Conservation (phyloP, 2,329 filamentous ascomycete genomes). For the Pseudogymnoascus sp. region DNA sequence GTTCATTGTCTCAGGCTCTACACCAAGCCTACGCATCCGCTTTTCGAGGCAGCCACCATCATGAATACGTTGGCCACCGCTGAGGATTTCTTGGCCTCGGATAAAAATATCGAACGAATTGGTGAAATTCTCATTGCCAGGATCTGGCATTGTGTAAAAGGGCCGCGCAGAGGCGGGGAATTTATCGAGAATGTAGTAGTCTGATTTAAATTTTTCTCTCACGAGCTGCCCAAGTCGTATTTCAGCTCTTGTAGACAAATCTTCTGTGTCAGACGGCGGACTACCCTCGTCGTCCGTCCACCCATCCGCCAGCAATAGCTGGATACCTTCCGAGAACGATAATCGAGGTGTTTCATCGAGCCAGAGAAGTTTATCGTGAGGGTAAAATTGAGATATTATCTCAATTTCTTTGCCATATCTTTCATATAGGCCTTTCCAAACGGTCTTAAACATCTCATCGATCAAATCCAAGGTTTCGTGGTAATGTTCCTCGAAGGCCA, state of each 20-base stretch:
- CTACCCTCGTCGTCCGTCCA: conserved; percentile 73
- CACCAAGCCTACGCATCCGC: conserved; percentile 67
- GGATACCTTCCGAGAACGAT: conserved; percentile 68
- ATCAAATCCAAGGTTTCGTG: conserved; percentile 76
- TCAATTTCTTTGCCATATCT: conserved; percentile 66
- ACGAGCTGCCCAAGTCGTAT: conserved; percentile 77
- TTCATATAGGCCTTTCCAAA: conserved; percentile 64
- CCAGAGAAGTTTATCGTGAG: conserved; percentile 80
- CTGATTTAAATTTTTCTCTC: conserved; percentile 77
- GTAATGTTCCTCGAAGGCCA: conserved; percentile 83
- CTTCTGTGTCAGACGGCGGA: conserved; percentile 61
- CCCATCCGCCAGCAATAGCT: conserved; percentile 70
- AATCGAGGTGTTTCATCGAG: conserved; percentile 77
- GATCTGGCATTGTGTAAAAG: conserved; percentile 85
- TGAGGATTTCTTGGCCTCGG: conserved; percentile 85
- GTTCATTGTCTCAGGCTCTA: conserved; percentile 75
- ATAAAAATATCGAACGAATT: conserved; percentile 96
- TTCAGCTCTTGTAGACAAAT: conserved; percentile 78
- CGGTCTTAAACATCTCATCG: conserved; percentile 72
- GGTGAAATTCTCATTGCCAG: conserved; percentile 62
- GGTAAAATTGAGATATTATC: conserved; percentile 73
- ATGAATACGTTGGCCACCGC: conserved; percentile 88
- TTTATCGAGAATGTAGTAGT: conserved; percentile 92
- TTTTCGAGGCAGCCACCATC: conserved; percentile 64
- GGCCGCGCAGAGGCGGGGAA: conserved; percentile 78